Percentiles rank a stretch among this genome's conserved stretches.
These are phyloP conservation scores for Diaporthe sp. DNA, from an alignment of 2,329 filamentous ascomycete species.

Conservation along the genomic window DNA sequence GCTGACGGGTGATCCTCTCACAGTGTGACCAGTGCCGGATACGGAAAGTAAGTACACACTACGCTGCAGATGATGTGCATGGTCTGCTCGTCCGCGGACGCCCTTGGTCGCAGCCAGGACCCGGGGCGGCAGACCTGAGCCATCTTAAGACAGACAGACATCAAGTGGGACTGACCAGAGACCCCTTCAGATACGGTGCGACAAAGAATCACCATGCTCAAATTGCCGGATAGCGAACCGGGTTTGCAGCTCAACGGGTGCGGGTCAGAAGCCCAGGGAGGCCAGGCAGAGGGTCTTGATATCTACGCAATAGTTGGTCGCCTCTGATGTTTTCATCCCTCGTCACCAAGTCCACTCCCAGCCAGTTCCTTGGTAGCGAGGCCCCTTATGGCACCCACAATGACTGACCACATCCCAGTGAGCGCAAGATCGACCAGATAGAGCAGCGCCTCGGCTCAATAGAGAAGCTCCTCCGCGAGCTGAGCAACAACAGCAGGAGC, in stretches of 20 bases:
- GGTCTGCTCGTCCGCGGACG: conserved; percentile 35
- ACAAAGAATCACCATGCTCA: conserved; percentile 69
- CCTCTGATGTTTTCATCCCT: conserved; percentile 36
- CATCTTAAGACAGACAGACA: too few species aligned
- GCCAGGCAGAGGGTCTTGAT: conserved; percentile 68
- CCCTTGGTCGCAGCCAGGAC: background rate
- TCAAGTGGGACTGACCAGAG: background rate
- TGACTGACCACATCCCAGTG: conserved; percentile 51
- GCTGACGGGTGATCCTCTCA: conserved; percentile 9
- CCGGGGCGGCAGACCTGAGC: background rate
- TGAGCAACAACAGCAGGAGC: conserved; percentile 47
- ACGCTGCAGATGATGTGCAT: conserved; percentile 2
- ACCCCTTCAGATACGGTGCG: conserved; percentile 65
- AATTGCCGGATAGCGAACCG: conserved; percentile 68
- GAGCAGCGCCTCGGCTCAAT: conserved; percentile 59
- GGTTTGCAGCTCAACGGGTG: conserved; percentile 66
- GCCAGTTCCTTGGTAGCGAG: background rate
- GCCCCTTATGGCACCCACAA: background rate
- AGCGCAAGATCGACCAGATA: conserved; percentile 65
- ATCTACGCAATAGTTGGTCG: conserved; percentile 72
- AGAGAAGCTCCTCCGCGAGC: conserved; percentile 56
- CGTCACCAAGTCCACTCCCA: background rate
- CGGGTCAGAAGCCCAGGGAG: conserved; percentile 67
- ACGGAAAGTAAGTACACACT: conserved; percentile 49
- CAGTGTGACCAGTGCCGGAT: conserved; percentile 56